Percentiles rank a stretch among this genome's conserved stretches.
These are phyloP conservation scores for Alternaria consortialis DNA, from an alignment of 2,329 filamentous ascomycete species.

Conservation along the genomic window DNA sequence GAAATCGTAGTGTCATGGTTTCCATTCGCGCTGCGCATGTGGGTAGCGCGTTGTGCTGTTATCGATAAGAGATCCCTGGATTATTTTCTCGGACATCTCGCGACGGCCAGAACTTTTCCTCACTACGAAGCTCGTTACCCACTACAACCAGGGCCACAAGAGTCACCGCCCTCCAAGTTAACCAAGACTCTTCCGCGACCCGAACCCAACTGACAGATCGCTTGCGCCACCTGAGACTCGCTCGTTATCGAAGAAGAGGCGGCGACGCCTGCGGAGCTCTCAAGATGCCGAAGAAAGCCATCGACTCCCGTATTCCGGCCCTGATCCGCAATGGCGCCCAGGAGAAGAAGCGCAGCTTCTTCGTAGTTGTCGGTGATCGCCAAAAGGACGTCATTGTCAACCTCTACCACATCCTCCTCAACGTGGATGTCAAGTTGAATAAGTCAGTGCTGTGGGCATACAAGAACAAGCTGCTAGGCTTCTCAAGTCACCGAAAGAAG, in stretches of 20 bases:
- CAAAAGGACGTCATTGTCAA: slow-evolving; percentile 97
- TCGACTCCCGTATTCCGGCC: slow-evolving; percentile 52
- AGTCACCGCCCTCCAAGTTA: neutral
- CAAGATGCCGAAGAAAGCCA: slow-evolving; percentile 52
- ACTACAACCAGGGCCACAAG: slow-evolving; percentile 6
- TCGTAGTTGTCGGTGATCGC: slow-evolving; percentile 92
- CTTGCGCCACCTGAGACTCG: slow-evolving; percentile 9
- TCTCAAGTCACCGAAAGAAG: slow-evolving; percentile 95
- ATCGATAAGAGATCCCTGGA: slow-evolving; percentile 19
- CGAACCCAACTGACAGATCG: neutral
- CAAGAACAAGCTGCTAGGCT: slow-evolving; percentile 95
- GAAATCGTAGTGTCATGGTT: neutral
- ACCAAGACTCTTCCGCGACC: slow-evolving; percentile 9
- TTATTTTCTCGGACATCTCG: slow-evolving; percentile 18
- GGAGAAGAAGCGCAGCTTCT: slow-evolving; percentile 98
- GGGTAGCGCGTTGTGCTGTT: slow-evolving; percentile 8
- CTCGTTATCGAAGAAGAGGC: slow-evolving; percentile 30
- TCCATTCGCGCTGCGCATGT: neutral
- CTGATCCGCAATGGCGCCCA: slow-evolving; percentile 54
- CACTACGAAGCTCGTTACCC: slow-evolving; percentile 7
- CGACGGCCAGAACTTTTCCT: slow-evolving; percentile 16
- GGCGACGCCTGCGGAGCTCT: slow-evolving; percentile 44
- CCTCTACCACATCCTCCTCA: slow-evolving; percentile 91
- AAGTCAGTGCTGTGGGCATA: slow-evolving; percentile 98
- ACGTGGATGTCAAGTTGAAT: slow-evolving; percentile 89